Evolutionary conservation across 768 basidiomycete genomes (phyloP).

Genomic region (Mycena venus): DNA sequence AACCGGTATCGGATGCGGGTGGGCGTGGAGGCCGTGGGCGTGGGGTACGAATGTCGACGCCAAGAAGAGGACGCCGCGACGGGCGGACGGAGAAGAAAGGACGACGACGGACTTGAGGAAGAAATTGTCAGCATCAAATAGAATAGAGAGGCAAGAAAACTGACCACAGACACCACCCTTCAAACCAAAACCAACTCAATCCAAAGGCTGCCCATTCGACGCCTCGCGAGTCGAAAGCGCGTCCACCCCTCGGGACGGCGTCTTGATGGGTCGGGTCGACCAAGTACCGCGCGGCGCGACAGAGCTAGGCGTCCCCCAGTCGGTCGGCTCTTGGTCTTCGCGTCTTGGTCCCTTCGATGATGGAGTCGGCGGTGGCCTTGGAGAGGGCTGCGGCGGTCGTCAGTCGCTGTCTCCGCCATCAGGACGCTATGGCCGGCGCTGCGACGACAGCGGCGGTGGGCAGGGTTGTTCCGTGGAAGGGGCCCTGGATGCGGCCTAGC

Average conservation of each 20-base stretch:
- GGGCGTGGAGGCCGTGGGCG: slow-evolving; percentile 9
- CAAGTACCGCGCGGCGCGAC: slow-evolving; percentile 19
- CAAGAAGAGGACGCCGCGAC: neutral
- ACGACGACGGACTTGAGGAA: neutral
- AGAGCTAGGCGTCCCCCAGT: slow-evolving; percentile 2
- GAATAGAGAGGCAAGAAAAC: neutral
- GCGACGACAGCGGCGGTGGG: neutral
- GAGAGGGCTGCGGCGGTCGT: neutral
- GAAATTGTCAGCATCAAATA: neutral
- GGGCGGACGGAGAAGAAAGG: neutral
- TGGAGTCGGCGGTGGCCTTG: neutral
- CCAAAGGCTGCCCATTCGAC: slow-evolving; percentile 16
- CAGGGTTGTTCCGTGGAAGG: neutral
- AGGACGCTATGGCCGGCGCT: neutral
- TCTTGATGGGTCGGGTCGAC: slow-evolving; percentile 12
- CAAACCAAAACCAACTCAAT: neutral
- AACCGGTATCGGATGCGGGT: neutral
- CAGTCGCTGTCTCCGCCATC: neutral
- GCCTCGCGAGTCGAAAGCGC: slow-evolving; percentile 19
- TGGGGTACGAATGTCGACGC: neutral
- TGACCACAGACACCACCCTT: neutral
- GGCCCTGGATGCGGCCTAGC: neutral
- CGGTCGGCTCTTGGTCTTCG: slow-evolving; percentile 12
- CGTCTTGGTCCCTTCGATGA: slow-evolving; percentile 3
- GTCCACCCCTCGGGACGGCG: slow-evolving; percentile 9